These are phyloP conservation scores for Fusarium nodosum DNA, from an alignment of 2,329 filamentous ascomycete genomes.

Conservation along the genomic window DNA sequence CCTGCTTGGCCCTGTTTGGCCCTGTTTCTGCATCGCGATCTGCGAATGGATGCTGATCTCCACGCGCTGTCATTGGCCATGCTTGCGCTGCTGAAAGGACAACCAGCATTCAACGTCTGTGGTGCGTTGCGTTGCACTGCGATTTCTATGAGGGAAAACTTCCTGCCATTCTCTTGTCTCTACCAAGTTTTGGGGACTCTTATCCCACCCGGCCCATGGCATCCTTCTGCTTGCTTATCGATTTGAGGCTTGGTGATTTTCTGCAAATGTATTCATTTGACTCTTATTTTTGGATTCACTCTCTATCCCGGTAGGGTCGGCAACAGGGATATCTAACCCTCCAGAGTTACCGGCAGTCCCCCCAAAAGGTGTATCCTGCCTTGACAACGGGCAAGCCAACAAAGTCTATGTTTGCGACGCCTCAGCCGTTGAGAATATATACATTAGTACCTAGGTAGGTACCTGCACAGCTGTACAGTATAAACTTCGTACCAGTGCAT, in stretches of 20 bases:
- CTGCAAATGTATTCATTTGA: conserved; percentile 2
- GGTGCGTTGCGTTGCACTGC: background rate
- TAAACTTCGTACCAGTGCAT: background rate
- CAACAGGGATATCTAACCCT: conserved; percentile 2
- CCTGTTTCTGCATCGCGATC: conserved; percentile 36
- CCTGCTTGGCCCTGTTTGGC: conserved; percentile 18
- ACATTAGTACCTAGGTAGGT: background rate
- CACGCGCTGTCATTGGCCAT: conserved; percentile 22
- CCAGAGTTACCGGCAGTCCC: background rate
- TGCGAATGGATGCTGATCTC: conserved; percentile 24
- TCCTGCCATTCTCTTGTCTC: conserved; percentile 5
- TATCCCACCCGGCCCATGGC: background rate
- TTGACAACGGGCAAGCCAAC: conserved; percentile 24
- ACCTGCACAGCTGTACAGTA: background rate
- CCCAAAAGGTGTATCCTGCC: background rate
- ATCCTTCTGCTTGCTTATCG: background rate
- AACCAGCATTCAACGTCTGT: conserved; percentile 8
- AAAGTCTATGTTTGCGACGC: conserved; percentile 24
- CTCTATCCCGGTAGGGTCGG: conserved; percentile 9
- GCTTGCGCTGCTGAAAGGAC: conserved; percentile 19
- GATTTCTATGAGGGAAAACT: conserved; percentile 3
- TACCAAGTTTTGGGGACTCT: background rate
- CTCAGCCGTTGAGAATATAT: conserved; percentile 19
- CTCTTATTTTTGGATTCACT: conserved; percentile 19
- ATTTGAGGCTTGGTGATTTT: background rate